Evolutionary conservation across 345 rosid genomes (phyloP).

Genomic region (Laguncularia racemosa): DNA sequence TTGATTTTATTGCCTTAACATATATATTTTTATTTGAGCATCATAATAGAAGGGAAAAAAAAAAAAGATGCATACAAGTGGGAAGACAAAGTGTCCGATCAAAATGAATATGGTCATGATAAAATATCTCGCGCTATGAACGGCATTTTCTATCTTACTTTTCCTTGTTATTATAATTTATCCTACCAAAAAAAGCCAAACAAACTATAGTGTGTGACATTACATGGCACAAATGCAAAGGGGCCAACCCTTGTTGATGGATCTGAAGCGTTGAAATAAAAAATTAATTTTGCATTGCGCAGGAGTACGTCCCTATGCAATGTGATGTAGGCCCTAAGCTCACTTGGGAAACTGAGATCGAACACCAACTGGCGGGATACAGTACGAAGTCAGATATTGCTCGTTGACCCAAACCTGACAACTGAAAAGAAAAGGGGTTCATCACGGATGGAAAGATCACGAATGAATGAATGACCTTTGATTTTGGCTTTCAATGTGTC

Average conservation of each 20-base stretch:
- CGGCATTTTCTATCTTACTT: background rate
- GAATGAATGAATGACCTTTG: background rate
- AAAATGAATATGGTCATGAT: background rate
- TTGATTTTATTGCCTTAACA: too few relatives aligned
- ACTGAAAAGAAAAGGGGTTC: background rate
- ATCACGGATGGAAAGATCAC: background rate
- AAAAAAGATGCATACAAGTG: too few relatives aligned
- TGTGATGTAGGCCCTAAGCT: conserved; percentile 41
- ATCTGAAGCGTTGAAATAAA: background rate
- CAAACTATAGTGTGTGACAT: too few relatives aligned
- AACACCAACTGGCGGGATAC: conserved; percentile 45
- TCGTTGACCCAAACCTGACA: conserved; percentile 29
- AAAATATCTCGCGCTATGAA: background rate
- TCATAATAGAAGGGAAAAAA: too few relatives aligned
- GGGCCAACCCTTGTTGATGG: background rate
- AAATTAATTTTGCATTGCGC: background rate
- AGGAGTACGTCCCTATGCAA: conserved; percentile 60
- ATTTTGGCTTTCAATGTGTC: background rate
- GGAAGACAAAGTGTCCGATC: background rate
- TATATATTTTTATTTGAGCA: too few relatives aligned
- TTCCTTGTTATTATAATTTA: background rate
- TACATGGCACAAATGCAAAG: background rate
- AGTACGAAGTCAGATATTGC: conserved; percentile 44
- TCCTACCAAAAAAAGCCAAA: background rate
- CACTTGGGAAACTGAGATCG: conserved; percentile 55